Base-by-base conservation (phyloP, 805 yeast genomes). In the Nakazawaea ambrosiae region DNA sequence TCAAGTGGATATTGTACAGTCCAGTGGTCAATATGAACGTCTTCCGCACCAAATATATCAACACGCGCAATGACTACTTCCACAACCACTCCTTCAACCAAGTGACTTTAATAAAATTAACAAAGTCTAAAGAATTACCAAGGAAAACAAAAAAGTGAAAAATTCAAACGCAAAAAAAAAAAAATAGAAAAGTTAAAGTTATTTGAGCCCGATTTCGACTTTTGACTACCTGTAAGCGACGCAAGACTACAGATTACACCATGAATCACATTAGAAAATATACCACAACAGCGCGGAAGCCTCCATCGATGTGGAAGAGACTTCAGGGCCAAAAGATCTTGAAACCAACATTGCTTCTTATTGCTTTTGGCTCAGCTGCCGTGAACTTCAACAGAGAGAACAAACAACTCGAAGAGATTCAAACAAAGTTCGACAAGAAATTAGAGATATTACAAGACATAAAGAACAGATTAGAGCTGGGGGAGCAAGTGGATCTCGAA, bases 321-420 rank as follows among this genome's bases (percentile, higher is more conserved):
- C 9, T 34, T 14, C 3, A 15, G 6, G 18, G 14, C 3, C 38
- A 29, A 26, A 29, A 34, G 7, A 17, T 62, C 6, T 46, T 62
- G 39, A 66, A 66, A 49, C 55, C 68, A 11, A 49, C 64, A 7
- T 41, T 64, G 15, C 53, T 63, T 29, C 57, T 67, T 4, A 39
- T 65, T 14, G 45, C 64, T 10, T 61, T 66, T 45, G 68, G 70
- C 9, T 51, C 68, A 3, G 60, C 56, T 7, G 64, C 60, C 11
- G 58, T 65, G 8, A 69, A 65, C 36, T 52, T 56, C 34, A 61
- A 63, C 45, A 54, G 53, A 30, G 56, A 50, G 35, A 47, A 66
- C 18, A 60, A 58, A 39, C 61, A 58, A 31, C 44, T 57, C 16
- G 68, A 65, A 16, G 44, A 49, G 6, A 47, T 66, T 19, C 46